Percentiles rank a stretch among this genome's conserved stretches.
phyloP scores from a whole-genome alignment of 768 basidiomycete genomes.

The Termitomyces heimii region DNA sequence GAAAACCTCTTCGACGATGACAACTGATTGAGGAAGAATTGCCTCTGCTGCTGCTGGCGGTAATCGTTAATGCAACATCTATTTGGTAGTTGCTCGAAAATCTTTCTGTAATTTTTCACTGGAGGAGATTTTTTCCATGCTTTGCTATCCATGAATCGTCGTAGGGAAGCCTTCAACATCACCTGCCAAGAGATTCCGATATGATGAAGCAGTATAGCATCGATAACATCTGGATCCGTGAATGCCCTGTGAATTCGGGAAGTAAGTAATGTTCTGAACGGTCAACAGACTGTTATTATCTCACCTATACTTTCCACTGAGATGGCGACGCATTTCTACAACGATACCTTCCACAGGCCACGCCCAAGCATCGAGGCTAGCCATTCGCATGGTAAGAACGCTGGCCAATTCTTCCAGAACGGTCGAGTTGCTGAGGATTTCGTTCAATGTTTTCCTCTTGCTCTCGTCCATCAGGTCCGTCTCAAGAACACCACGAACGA shows the following conservation, averaged over 20 bases:
- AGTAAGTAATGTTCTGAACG: neutral
- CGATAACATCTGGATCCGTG: constrained; percentile 41
- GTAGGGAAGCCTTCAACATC: constrained; percentile 26
- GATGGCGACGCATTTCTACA: constrained; percentile 39
- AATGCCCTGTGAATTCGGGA: constrained; percentile 27
- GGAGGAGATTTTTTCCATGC: constrained; percentile 26
- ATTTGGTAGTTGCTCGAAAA: constrained; percentile 16
- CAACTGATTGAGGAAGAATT: constrained; percentile 32
- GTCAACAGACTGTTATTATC: neutral
- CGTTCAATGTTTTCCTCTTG: constrained; percentile 32
- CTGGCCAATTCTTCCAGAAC: constrained; percentile 36
- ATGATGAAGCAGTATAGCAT: constrained; percentile 38
- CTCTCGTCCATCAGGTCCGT: constrained; percentile 33
- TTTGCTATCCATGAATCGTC: constrained; percentile 24
- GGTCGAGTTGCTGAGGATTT: constrained; percentile 32
- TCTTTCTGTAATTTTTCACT: constrained; percentile 13
- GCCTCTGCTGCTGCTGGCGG: constrained; percentile 18
- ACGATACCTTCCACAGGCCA: constrained; percentile 37
- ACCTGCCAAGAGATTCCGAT: constrained; percentile 38
- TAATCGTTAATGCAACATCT: constrained; percentile 16
- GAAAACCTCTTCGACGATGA: constrained; percentile 13
- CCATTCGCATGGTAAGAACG: constrained; percentile 40
- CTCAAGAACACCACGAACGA: constrained; percentile 29
- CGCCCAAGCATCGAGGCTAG: constrained; percentile 32
- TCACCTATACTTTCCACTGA: constrained; percentile 44